Evolutionary conservation across 116 monocot species (phyloP).

Genomic region (Trichopus zeylanicus): DNA sequence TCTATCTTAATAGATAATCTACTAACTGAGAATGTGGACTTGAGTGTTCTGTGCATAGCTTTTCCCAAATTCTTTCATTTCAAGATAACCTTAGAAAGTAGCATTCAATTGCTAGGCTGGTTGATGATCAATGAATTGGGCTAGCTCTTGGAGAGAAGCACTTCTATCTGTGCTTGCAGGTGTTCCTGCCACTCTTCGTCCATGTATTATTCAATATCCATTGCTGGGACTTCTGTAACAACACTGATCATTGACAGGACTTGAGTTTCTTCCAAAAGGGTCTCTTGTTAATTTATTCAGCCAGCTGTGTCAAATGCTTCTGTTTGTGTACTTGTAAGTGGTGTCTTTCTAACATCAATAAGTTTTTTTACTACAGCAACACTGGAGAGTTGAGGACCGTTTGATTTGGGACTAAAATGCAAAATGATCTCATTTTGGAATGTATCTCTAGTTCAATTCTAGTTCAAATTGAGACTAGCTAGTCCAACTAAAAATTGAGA

Average conservation of each 20-base stretch:
- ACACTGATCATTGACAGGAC: conserved; percentile 72
- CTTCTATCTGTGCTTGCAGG: conserved; percentile 53
- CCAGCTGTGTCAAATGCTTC: not conserved
- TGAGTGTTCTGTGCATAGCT: too few species aligned
- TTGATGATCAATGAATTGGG: conserved; percentile 40
- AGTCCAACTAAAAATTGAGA: too few species aligned
- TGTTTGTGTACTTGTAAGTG: not conserved
- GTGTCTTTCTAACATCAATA: not conserved
- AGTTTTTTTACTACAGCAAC: conserved; percentile 19
- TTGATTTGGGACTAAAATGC: too few species aligned
- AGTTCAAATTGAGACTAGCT: too few species aligned
- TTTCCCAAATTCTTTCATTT: not conserved
- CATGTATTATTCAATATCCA: conserved; percentile 58
- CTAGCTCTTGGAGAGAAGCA: conserved; percentile 60
- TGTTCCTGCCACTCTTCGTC: conserved; percentile 32
- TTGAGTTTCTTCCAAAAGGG: not conserved
- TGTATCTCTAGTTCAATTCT: too few species aligned
- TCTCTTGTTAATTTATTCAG: conserved; percentile 4
- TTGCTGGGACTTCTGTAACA: conserved; percentile 84
- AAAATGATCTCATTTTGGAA: too few species aligned
- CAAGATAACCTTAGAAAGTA: not conserved
- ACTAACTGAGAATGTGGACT: too few species aligned
- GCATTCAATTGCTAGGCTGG: conserved; percentile 36
- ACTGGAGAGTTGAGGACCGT: conserved; percentile 53
- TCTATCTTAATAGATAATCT: too few species aligned